Evolutionary conservation across 306 rosid genomes (phyloP), one percentile per base, ranked within the genome.

Genomic region (Lathyrus tuberosus): DNA sequence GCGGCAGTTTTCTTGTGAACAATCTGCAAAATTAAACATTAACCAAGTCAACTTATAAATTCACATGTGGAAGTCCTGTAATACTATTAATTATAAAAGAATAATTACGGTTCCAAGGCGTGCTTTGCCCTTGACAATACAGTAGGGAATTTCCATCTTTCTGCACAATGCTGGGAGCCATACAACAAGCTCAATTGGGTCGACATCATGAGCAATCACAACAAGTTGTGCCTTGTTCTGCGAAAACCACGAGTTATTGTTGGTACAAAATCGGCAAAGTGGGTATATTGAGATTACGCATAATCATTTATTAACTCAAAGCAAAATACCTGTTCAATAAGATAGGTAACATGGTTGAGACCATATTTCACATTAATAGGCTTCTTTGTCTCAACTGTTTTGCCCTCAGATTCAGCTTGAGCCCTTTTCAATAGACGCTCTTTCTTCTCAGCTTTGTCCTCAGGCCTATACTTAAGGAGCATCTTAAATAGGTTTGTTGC

Each of bases 121-220:
- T 11, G 96, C 83, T 72, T 90, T 87, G 15, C 96, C 96, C 85
- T 90, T 90, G 58, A 87, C 91, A 77, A 90, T 87, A 82, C 91
- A 90, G 70, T 86, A 87, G 0, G 96, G 95, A 42, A 87, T 90
- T 78, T 87, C 91, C 96, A 90, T 90, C 82, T 86, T 87, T 70
- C 91, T 87, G 80, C 96, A 90, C 75, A 86, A 58, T 2, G 91
- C 88, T 5, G 91, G 95, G 30, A 90, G 91, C 96, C 96, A 87
- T 2, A 90, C 95, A 0, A 86, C 91, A 56, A 90, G 77, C 70
- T 90, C 96, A 2, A 90, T 87, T 11, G 95, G 95, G 76, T 90
- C 91, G n/a, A 90, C 96, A 24, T 90, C 94, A 41, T 88, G 95
- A 3, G 91, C 96, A 65, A 87, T 90, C 28, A 91, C 89, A 17